Conservation (phyloP, 345 rosid species). For the Camelina hispida region DNA sequence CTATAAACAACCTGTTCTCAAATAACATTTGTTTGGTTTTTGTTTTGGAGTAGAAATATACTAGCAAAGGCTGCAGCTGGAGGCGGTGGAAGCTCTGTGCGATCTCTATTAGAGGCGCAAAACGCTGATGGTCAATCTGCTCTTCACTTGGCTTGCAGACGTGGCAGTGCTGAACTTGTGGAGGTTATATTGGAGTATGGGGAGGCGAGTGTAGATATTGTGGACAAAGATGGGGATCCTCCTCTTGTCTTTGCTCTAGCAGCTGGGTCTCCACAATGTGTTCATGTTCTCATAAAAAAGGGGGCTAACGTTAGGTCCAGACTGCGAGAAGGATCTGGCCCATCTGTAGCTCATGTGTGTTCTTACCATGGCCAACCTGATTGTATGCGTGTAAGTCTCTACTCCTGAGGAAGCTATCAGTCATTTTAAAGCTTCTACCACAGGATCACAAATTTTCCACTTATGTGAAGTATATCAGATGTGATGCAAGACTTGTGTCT, state of each 20-base stretch:
- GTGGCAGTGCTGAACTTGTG: slow-evolving; percentile 90
- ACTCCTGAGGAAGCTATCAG: slow-evolving; percentile 15
- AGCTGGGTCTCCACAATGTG: slow-evolving; percentile 98
- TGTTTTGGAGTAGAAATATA: slow-evolving; percentile 61
- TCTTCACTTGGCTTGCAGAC: slow-evolving; percentile 97
- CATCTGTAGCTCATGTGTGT: slow-evolving; percentile 97
- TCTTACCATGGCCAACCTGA: slow-evolving; percentile 99
- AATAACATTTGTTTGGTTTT: slow-evolving; percentile 8
- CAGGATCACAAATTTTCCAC: slow-evolving; percentile 19
- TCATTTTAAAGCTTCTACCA: slow-evolving; percentile 21
- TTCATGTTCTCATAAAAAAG: slow-evolving; percentile 78
- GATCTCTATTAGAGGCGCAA: slow-evolving; percentile 74
- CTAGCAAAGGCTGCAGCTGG: slow-evolving; percentile 75
- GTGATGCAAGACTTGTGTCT: slow-evolving; percentile 13
- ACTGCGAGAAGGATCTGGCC: slow-evolving; percentile 89
- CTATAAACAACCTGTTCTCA: slow-evolving; percentile 26
- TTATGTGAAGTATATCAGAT: slow-evolving; percentile 19
- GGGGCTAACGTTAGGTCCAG: slow-evolving; percentile 86
- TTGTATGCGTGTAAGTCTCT: slow-evolving; percentile 88
- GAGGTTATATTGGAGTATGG: slow-evolving; percentile 68
- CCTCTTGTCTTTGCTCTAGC: slow-evolving; percentile 99
- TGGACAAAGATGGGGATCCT: slow-evolving; percentile 96
- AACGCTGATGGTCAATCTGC: slow-evolving; percentile 94
- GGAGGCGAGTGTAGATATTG: slow-evolving; percentile 79
- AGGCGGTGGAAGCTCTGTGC: slow-evolving; percentile 55